Percentiles rank a stretch among this genome's conserved stretches.
phyloP scores from a whole-genome alignment of 2,329 filamentous ascomycete genomes.

The Tolypocladium paradoxum region DNA sequence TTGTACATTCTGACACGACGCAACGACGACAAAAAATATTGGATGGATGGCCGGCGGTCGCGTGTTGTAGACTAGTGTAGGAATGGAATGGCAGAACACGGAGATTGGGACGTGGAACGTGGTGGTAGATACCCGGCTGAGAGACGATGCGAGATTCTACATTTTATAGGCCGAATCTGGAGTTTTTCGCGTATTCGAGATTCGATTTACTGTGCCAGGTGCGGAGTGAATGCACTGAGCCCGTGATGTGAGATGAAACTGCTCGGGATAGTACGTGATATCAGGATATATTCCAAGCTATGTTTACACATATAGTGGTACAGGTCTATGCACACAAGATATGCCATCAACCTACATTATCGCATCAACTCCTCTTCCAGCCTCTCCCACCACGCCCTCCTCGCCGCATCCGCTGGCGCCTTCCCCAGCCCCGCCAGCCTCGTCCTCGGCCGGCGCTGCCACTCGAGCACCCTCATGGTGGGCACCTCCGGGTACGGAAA shows the following conservation, averaged over 20 bases:
- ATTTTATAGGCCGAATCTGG: too few species aligned
- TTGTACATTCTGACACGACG: background rate
- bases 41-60: background rate
- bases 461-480: conserved; percentile 12
- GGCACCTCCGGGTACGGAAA: conserved; percentile 14
- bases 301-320: background rate
- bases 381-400: conserved; percentile 16
- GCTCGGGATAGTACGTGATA: background rate
- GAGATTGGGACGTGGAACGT: background rate
- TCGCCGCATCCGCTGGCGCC: conserved; percentile 10
- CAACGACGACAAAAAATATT: background rate
- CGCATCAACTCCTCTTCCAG: conserved; percentile 19
- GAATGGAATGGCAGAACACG: background rate
- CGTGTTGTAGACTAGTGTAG: background rate
- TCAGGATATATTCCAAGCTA: background rate
- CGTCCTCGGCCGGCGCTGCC: conserved; percentile 12
- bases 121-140: background rate
- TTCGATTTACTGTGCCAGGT: too few species aligned
- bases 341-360: conserved; percentile 5
- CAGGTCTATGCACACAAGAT: background rate
- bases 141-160: too few species aligned
- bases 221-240: background rate
- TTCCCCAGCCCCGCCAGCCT: conserved; percentile 9
- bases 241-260: background rate
- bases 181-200: background rate